Conservation (phyloP, 352 stramenopile species). For the Globisporangium emineosum region DNA sequence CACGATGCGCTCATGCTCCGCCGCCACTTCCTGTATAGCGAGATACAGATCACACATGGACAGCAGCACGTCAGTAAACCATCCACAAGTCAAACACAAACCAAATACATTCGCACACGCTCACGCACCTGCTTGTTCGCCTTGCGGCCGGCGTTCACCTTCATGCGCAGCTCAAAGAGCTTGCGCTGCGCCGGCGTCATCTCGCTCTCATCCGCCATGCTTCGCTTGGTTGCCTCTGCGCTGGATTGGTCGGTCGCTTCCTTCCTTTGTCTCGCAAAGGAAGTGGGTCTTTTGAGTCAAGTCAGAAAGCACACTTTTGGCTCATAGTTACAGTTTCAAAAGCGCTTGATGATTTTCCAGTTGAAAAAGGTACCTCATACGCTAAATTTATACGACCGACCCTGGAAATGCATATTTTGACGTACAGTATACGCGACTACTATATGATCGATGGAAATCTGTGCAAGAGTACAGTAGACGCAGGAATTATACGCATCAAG, state of each 20-base stretch:
- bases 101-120: too few relatives aligned
- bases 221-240: conserved; percentile 1
- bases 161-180: conserved; percentile 86
- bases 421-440: conserved; percentile 8
- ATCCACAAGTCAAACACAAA: too few relatives aligned
- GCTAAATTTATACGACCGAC: background rate
- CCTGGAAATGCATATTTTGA: background rate
- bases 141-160: conserved; percentile 77
- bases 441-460: conserved; percentile 18
- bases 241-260: conserved; percentile 1
- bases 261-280: background rate
- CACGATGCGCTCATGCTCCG: conserved; percentile 64
- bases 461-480: background rate
- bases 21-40: conserved; percentile 54
- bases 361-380: background rate
- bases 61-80: background rate
- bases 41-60: background rate
- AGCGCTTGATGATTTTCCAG: background rate
- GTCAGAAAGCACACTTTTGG: background rate
- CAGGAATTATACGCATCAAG: background rate
- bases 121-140: conserved; percentile 67
- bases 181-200: conserved; percentile 80
- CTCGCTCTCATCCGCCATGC: conserved; percentile 36
- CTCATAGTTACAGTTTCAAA: background rate
- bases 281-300: too few relatives aligned